Base-by-base conservation (phyloP, 169 alveolate species). In the Plasmodium coatneyi region DNA sequence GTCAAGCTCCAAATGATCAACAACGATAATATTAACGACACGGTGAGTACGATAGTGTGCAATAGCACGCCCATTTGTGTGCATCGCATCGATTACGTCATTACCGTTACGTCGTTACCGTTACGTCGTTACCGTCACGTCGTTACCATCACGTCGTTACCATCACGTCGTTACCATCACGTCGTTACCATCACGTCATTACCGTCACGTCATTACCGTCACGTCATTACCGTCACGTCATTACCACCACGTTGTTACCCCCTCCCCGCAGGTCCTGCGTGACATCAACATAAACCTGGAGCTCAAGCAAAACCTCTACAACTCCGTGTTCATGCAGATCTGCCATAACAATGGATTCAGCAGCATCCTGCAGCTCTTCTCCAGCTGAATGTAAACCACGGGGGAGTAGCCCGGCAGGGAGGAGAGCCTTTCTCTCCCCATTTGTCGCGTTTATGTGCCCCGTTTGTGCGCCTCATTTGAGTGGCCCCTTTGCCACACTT, bases 1-100 rank as follows among this genome's bases (percentile, higher is more conserved):
- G 93, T 87, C 2, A 87, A 87, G 28, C 32, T 87, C 19, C 93
- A 87, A 43, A 87, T 87, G 93, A 87, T 87, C n/a, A 87, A 87
- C 28, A 87, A 28, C 3, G 93, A 87, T 10, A 87, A 87, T 14
- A 79, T 87, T 1, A 87, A 87, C 70, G 93, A 87, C 4, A 87
- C 87, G 76, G 93, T 87, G 43, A 76, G 80, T 0, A 1, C 12
- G 54, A 83, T 52, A 22, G 39, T 22, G 39, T 54, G 2, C 5
- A 14, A 14, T 14, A 10, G 5, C 12, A 3, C 7, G 16, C 34
- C 60, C 60, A 43, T 1, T 12, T 12, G 2, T 43, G 54, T 10
- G 54, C n/a, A 43, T 10, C 54, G 54, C n/a, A n/a, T n/a, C n/a
- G n/a, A n/a, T n/a, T 3, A 32, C 39, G 3, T 3, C 3, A 32